Conservation (phyloP, 352 stramenopile genomes). For the Globisporangium heterothallicum region DNA sequence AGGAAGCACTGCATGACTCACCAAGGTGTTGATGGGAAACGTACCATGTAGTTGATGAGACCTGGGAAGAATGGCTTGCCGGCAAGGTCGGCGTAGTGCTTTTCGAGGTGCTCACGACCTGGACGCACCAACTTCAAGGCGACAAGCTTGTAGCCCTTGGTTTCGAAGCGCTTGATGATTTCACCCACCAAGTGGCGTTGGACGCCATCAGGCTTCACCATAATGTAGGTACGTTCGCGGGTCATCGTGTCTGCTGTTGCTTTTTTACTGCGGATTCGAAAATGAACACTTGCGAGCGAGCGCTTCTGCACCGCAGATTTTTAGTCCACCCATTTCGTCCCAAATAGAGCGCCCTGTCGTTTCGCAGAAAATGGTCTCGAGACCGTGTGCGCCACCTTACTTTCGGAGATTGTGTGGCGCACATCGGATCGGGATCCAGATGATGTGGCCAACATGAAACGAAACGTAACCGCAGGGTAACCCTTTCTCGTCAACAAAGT, state of each 20-base stretch:
- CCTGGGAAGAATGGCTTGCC: conserved; percentile 92
- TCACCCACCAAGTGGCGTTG: conserved; percentile 93
- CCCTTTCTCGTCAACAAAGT: no score
- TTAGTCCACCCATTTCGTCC: conserved; percentile 9
- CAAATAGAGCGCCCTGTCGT: neutral
- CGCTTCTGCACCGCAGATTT: neutral
- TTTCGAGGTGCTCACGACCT: conserved; percentile 71
- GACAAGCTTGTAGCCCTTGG: conserved; percentile 97
- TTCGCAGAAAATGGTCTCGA: neutral
- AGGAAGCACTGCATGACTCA: neutral
- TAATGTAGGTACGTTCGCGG: conserved; percentile 80
- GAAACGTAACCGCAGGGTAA: neutral
- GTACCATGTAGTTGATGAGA: conserved; percentile 95
- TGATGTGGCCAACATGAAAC: neutral
- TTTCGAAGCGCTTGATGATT: conserved; percentile 97
- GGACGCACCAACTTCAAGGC: conserved; percentile 91
- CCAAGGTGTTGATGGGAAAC: conserved; percentile 2
- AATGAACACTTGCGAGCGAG: no score
- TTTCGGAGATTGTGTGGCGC: no score
- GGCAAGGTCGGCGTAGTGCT: conserved; percentile 93
- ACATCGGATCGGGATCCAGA: neutral
- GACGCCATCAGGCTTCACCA: conserved; percentile 98
- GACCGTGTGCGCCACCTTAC: neutral
- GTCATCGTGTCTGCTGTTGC: conserved; percentile 27
- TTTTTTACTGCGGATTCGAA: conserved; percentile 1